Percentiles rank a stretch among this genome's conserved stretches.
Conservation (phyloP, 2,329 filamentous ascomycete genomes). For the Ophiosphaerella korrae region DNA sequence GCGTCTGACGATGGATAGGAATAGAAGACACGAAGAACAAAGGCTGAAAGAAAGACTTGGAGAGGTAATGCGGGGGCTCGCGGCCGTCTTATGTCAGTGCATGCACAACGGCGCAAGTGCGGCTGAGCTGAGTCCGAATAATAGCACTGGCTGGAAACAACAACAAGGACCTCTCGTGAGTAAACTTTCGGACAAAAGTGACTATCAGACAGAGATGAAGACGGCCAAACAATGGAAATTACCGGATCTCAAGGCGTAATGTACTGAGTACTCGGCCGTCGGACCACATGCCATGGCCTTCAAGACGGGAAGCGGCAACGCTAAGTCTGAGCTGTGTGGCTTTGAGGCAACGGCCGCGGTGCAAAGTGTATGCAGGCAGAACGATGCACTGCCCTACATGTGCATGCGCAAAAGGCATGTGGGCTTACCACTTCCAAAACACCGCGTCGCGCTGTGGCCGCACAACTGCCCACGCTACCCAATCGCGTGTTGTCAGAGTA, state of each 20-base stretch:
- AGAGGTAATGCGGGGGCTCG: slow-evolving; percentile 1
- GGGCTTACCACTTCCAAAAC: not conserved
- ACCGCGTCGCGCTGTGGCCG: no score
- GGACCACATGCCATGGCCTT: slow-evolving; percentile 12
- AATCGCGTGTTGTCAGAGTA: not conserved
- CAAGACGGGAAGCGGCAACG: slow-evolving; percentile 21
- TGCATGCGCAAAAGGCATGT: not conserved
- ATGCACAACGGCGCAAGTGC: slow-evolving; percentile 7
- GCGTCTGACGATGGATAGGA: no score
- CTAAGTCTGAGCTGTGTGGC: slow-evolving; percentile 15
- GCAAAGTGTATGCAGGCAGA: no score
- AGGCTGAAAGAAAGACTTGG: not conserved
- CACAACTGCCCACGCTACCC: not conserved
- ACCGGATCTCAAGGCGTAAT: not conserved
- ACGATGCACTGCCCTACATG: not conserved
- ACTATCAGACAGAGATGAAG: not conserved
- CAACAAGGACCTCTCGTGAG: not conserved
- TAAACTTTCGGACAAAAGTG: not conserved
- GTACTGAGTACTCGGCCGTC: not conserved
- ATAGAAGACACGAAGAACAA: not conserved
- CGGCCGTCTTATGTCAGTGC: slow-evolving; percentile 6
- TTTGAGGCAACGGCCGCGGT: not conserved
- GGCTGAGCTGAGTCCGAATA: slow-evolving; percentile 8
- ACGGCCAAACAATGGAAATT: not conserved
- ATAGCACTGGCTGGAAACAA: not conserved